Evolutionary conservation across 1,139 yeast genomes (phyloP).

Genomic region (Hanseniaspora sp.): DNA sequence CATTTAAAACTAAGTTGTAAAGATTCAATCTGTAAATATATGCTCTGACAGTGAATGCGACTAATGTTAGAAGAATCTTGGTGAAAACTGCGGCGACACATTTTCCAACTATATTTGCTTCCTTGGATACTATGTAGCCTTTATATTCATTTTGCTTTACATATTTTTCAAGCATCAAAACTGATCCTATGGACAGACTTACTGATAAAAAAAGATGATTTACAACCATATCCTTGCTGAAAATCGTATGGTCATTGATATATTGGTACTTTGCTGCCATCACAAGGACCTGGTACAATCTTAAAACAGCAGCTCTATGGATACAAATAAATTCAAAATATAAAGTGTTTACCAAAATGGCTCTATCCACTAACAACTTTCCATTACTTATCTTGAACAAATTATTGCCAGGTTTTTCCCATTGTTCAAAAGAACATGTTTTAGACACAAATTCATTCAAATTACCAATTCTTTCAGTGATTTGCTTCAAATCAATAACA

Average conservation of each 20-base stretch:
- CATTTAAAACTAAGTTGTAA: not conserved
- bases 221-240: not conserved
- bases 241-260: not conserved
- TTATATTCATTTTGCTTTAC: not conserved
- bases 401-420: not conserved
- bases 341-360: not conserved
- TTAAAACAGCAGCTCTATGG: not conserved
- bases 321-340: not conserved
- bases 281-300: not conserved
- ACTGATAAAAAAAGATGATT: not conserved
- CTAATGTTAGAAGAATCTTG: not conserved
- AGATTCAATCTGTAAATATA: not conserved
- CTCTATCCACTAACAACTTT: not conserved
- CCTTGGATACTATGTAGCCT: not conserved
- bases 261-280: not conserved
- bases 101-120: not conserved
- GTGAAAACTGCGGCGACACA: not conserved
- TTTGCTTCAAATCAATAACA: not conserved
- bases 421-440: not conserved
- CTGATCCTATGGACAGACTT: not conserved
- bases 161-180: constrained; percentile 1
- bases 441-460: not conserved
- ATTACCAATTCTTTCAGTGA: not conserved
- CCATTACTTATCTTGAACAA: not conserved
- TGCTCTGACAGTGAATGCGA: not conserved